A percentile compares a stretch with the other conserved stretches of the same genome.
Conservation (phyloP, 2,329 filamentous ascomycete genomes). For the Colletotrichum paranaense region DNA sequence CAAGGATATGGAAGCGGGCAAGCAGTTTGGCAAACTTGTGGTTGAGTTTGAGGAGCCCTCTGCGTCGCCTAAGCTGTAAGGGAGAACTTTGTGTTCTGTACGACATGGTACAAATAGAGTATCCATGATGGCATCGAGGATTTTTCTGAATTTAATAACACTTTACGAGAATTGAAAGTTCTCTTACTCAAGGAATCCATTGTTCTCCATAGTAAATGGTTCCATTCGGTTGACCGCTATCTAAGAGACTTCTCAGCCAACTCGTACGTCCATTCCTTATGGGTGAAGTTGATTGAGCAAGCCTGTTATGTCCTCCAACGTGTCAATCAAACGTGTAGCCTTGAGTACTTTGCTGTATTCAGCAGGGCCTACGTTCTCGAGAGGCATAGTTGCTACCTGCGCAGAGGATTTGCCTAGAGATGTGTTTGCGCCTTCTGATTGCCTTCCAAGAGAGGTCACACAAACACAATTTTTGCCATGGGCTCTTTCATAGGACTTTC, state of each 20-base stretch:
- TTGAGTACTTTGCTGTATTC: not conserved
- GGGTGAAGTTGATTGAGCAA: not conserved
- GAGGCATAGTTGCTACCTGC: not conserved
- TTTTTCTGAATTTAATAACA: not conserved
- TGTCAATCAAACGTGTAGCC: not conserved
- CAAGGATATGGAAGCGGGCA: constrained; percentile 86
- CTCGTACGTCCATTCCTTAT: not conserved
- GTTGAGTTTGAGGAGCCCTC: constrained; percentile 70
- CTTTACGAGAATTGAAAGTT: not conserved
- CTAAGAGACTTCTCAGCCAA: not conserved
- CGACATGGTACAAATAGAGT: not conserved
- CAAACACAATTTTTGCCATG: not conserved
- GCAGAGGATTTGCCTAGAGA: not conserved
- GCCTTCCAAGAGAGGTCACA: not conserved
- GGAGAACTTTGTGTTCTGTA: not conserved
- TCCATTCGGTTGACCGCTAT: not conserved
- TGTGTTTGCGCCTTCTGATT: not conserved
- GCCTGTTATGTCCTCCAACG: not conserved
- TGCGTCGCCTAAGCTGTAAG: constrained; percentile 55
- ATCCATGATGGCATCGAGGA: not conserved
- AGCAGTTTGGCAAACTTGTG: constrained; percentile 93
- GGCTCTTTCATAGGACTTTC: not conserved
- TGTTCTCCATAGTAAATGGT: not conserved
- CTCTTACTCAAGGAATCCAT: not conserved
- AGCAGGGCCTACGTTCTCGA: not conserved